Base-by-base conservation (phyloP, 2,329 filamentous ascomycete genomes). In the Pseudocercospora macadamiae region DNA sequence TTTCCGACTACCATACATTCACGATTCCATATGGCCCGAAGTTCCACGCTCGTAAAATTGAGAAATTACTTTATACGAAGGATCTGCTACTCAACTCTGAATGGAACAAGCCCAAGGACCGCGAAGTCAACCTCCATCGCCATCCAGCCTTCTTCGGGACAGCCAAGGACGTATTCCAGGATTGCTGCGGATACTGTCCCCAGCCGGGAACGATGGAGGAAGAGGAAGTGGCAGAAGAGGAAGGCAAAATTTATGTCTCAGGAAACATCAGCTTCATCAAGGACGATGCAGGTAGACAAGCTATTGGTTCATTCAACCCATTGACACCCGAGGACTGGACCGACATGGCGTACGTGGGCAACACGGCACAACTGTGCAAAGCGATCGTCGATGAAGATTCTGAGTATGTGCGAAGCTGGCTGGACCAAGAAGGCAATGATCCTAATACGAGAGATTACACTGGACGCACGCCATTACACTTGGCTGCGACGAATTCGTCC, bases 321-420 rank as follows among this genome's bases (percentile, higher is more conserved):
- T 80, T 93, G 34, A 93, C 89, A 0, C 86, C 91, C 39, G 82
- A 90, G 51, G 90, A 95, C 69, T 96, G 91, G 90, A 95, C 91
- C 0, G 89, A 93, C 64, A 95, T 96, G 90, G 90, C 91, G 0
- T 96, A 96, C 30, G 82, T 96, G 32, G 89, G 90, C 9, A 90
- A 92, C 64, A 93, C 90, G 1, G 86, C 85, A 34, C 80, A 83
- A 14, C 80, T 96, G 1, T 96, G 90, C 68, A 88, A 92, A 69
- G 91, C 89, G 0, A 96, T 96, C 57, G 85, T 93, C 3, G 86
- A 92, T 65, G 79, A 83, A 1, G 87, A 96, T 71, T 66, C 88
- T 2, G 86, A 90, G 34, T 82, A 85, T 62, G 88, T 96, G 2
- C 74, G 85, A 65, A 84, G 86, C 64, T 96, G 90, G 87, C 75